Conservation (phyloP, 164 flowering plant species). For the Vitis riparia region DNA sequence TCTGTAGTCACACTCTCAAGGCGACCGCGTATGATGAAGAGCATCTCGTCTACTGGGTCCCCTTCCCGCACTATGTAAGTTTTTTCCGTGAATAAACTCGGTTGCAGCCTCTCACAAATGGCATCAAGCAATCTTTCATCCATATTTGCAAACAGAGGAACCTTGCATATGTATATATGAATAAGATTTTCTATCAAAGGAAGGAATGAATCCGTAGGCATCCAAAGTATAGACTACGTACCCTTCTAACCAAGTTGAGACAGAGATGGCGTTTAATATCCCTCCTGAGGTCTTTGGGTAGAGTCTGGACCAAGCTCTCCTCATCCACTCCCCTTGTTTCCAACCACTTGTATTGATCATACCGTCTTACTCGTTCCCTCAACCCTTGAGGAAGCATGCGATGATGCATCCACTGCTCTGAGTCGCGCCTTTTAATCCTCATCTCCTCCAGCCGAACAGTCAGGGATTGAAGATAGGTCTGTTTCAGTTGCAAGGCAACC, state of each 20-base stretch:
- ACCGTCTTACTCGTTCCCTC: conserved; percentile 57
- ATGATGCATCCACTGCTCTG: conserved; percentile 81
- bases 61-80: conserved; percentile 58
- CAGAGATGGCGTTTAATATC: conserved; percentile 69
- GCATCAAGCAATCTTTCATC: conserved; percentile 67
- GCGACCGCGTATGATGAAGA: conserved; percentile 62
- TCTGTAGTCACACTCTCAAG: conserved; percentile 67
- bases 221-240: conserved; percentile 15
- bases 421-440: conserved; percentile 67
- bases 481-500: conserved; percentile 17
- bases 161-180: conserved; percentile 26
- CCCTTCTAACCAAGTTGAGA: conserved; percentile 57
- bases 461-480: conserved; percentile 66
- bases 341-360: conserved; percentile 70
- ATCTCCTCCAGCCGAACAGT: conserved; percentile 63
- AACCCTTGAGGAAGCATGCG: conserved; percentile 58
- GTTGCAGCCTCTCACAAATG: conserved; percentile 61
- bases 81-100: conserved; percentile 50
- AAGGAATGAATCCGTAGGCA: no score
- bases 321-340: conserved; percentile 73
- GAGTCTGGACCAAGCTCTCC: conserved; percentile 52
- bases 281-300: conserved; percentile 63
- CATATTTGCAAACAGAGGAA: conserved; percentile 68
- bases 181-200: no score
- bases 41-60: conserved; percentile 67